Evolutionary conservation across 106 monocot genomes (phyloP), one percentile per base, ranked within the genome.

Genomic region (Apostasia shenzhenica): DNA sequence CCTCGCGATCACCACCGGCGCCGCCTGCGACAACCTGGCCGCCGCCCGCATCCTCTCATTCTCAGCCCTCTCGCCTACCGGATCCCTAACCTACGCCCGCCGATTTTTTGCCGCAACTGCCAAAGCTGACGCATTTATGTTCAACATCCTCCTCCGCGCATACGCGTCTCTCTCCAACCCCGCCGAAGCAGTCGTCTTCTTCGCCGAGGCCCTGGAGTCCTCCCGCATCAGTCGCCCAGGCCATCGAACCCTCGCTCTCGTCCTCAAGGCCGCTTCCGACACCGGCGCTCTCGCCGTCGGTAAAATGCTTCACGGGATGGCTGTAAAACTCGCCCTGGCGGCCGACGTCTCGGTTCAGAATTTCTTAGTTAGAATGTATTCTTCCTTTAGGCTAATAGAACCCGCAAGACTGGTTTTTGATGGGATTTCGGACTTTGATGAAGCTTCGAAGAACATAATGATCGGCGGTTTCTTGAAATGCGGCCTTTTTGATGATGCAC

Each of bases 401-500:
- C 46, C 50, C 9, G 67, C 67, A 59, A 67, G 57, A n/a, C 48
- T 68, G 51, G 69, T 69, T 38, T 76, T 70, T 39, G 62, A 68
- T 61, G 58, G 61, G 37, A 76, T 76, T 54, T 61, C 9, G 40
- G 61, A 68, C 41, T 41, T 51, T 3, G 59, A 76, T 41, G 67
- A 57, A 60, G 73, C 72, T 41, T 79, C 67, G 1, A 40, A 46
- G 72, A 79, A 79, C 47, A 68, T 79, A 73, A 79, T 73, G 67
- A 51, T 79, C 6, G 73, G 58, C 61, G 78, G 13, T 45, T 68
- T 50, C 12, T 6, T 73, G 45, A 77, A 81, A 61, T 76, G 77
- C 43, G 81, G 67, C 4, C 50, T 54, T 14, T 77, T 81, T 5
- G 67, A 61, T 3, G 67, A 73, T 44, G 83, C 83, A 1, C 70